phyloP scores from a whole-genome alignment of 176 grass and related monocot species.

The Otatea glauca region DNA sequence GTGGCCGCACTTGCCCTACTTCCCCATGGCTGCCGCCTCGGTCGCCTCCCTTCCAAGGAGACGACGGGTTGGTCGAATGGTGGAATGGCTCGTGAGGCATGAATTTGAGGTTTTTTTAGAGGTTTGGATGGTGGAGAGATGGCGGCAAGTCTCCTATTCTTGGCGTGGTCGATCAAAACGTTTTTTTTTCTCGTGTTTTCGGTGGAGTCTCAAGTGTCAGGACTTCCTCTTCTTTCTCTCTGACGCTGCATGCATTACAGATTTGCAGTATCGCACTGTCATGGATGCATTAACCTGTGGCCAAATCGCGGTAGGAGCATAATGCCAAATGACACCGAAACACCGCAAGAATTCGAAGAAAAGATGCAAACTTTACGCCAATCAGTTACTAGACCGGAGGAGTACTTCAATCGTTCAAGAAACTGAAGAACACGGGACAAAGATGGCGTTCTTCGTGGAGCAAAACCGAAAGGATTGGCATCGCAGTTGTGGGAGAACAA shows the following conservation, averaged over 20 bases:
- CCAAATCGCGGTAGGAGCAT: neutral
- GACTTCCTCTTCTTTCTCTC: neutral
- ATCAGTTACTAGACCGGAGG: too few relatives aligned
- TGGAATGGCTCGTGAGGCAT: neutral
- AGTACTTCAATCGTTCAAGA: too few relatives aligned
- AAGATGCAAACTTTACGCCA: neutral
- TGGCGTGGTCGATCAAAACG: too few relatives aligned
- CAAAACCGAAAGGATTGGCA: too few relatives aligned
- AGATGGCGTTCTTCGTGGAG: too few relatives aligned
- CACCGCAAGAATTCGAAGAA: neutral
- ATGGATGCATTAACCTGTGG: neutral
- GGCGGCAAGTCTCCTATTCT: neutral
- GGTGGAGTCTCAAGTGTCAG: too few relatives aligned
- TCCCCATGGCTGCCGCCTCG: slow-evolving; percentile 23
- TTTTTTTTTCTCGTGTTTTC: neutral
- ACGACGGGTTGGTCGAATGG: neutral
- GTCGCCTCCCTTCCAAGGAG: neutral
- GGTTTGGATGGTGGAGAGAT: neutral
- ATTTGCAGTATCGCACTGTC: neutral
- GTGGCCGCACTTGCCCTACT: slow-evolving; percentile 38
- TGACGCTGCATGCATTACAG: neutral
- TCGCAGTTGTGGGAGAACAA: neutral
- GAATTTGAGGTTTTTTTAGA: neutral
- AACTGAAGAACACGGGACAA: too few relatives aligned
- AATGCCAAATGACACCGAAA: neutral